Percentiles rank a stretch among this genome's conserved stretches.
Conservation (phyloP, 805 yeast species). For the Metschnikowia lachancei region DNA sequence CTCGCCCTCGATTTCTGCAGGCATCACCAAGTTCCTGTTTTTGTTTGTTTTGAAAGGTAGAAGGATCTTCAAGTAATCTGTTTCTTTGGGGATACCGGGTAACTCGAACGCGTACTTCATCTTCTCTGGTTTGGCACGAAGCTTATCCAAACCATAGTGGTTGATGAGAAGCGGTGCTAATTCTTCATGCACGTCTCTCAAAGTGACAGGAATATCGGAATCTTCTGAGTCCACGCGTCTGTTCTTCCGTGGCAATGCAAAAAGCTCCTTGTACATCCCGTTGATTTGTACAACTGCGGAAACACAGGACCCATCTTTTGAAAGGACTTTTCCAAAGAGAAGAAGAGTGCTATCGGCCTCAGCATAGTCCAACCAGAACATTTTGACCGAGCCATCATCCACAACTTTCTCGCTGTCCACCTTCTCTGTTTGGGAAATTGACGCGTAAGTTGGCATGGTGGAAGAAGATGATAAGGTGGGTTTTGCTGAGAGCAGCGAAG, state of each 20-base stretch:
- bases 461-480: constrained; percentile 11
- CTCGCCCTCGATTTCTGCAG: constrained; percentile 67
- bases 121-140: constrained; percentile 67
- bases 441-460: constrained; percentile 24
- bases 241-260: constrained; percentile 65
- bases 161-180: constrained; percentile 62
- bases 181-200: constrained; percentile 76
- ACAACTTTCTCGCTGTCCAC: constrained; percentile 21
- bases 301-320: constrained; percentile 55
- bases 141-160: constrained; percentile 56
- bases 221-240: constrained; percentile 44
- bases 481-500: constrained; percentile 23
- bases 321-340: constrained; percentile 75
- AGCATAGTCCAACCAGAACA: constrained; percentile 89
- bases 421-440: constrained; percentile 33
- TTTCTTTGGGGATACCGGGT: constrained; percentile 71
- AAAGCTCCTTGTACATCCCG: constrained; percentile 68
- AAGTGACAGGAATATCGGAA: constrained; percentile 37
- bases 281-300: constrained; percentile 77
- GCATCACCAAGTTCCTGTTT: constrained; percentile 46
- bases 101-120: constrained; percentile 89
- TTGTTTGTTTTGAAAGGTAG: constrained; percentile 71
- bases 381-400: constrained; percentile 49
- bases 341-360: constrained; percentile 70
- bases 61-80: constrained; percentile 75